Evolutionary conservation across 2,329 filamentous ascomycete genomes (phyloP), one percentile per base, ranked within the genome.

Genomic region (Biscogniauxia sp.): DNA sequence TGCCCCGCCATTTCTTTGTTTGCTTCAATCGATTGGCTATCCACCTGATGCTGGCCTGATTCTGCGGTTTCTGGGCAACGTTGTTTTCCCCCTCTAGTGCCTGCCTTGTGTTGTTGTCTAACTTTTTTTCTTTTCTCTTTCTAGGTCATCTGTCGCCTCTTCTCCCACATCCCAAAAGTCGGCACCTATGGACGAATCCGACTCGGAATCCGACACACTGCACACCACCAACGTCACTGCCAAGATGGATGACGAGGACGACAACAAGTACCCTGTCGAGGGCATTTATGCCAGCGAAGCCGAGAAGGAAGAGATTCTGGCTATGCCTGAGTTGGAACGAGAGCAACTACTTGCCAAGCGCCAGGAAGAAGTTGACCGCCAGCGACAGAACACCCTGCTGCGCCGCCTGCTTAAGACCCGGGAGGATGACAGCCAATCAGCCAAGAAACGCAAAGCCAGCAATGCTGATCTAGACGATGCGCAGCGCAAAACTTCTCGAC

Each of bases 311-410:
- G 82, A 90, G 56, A 95, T 99, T 64, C 88, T 95, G 84, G 85
- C 82, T 59, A 87, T 97, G 84, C 89, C 93, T 28, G 93, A 98
- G 78, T 88, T 98, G 56, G 88, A 96, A 72, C 90, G 94, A 64
- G 95, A 99, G 76, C 87, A 92, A 73, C 88, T 97, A 52, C 84
- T 99, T 6, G 94, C 93, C 20, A 91, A 96, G 68, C 92, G 95
- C 66, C 89, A 90, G 41, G 87, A 92, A 69, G 88, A 95, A 74
- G 88, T 93, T 60, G 91, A 95, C 71, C 88, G 88, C 56, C 88
- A 91, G 68, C 86, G 90, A 61, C 94, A 97, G 77, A 92, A 95
- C 70, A 84, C 88, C 54, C 87, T 93, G 64, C 84, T 97, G 55
- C 91, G 90, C 62, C 89, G 90, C 69, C 87, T 96, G 62, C 84